Conservation (phyloP, 2,329 filamentous ascomycete genomes). For the Aureobasidium mangrovei region DNA sequence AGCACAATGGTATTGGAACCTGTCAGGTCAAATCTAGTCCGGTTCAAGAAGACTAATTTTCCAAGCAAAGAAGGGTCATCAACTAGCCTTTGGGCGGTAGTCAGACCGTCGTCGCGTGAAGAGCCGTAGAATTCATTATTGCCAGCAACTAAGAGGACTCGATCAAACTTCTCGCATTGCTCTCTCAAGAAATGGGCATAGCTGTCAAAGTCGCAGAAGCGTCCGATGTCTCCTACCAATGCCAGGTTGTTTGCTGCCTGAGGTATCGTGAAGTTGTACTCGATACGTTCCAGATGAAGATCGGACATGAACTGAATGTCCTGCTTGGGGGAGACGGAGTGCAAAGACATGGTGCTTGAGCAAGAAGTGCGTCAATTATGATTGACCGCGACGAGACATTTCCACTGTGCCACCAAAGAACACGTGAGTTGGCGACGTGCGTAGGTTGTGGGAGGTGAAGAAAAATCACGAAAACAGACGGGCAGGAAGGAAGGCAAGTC, state of each 20-base stretch:
- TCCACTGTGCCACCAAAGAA: no score
- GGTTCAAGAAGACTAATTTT: conserved; percentile 35
- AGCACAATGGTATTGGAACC: conserved; percentile 39
- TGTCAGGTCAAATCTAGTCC: conserved; percentile 30
- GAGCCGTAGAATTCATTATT: conserved; percentile 49
- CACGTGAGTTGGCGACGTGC: no score
- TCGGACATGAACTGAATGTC: conserved; percentile 41
- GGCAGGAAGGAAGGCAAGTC: no score
- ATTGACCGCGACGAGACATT: no score
- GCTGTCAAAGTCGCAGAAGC: conserved; percentile 38
- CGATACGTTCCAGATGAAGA: conserved; percentile 40
- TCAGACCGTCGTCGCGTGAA: conserved; percentile 32
- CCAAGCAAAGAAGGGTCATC: conserved; percentile 32
- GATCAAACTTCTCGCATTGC: conserved; percentile 36
- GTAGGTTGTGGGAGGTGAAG: no score
- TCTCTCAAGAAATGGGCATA: conserved; percentile 38
- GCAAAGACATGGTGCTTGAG: no score
- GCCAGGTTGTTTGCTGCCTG: conserved; percentile 33
- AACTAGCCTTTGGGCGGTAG: conserved; percentile 30
- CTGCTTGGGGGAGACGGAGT: no score
- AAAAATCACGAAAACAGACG: no score
- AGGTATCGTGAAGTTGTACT: conserved; percentile 33
- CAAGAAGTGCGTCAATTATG: no score
- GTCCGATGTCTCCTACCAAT: conserved; percentile 44
- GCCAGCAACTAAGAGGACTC: conserved; percentile 42